Conservation (phyloP, 306 rosid species). For the Quercus rubra region DNA sequence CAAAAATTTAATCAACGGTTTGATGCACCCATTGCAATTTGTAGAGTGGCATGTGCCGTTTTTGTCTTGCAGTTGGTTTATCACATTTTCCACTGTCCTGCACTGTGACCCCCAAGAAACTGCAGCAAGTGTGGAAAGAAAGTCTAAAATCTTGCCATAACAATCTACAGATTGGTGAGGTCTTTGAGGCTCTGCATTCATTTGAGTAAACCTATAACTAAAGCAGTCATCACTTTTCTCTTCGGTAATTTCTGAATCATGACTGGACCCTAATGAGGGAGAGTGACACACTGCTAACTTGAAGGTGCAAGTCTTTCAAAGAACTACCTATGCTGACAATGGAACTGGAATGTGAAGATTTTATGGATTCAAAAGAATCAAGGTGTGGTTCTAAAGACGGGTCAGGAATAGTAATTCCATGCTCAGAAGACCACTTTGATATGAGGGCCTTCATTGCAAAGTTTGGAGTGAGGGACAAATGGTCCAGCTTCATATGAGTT, state of each 20-base stretch:
- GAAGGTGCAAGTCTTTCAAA: constrained; percentile 10
- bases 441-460: constrained; percentile 22
- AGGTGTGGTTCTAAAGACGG: constrained; percentile 5
- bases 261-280: constrained; percentile 5
- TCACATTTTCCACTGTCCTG: no score
- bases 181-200: no score
- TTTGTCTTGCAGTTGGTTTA: no score
- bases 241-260: not conserved
- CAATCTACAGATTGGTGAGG: no score
- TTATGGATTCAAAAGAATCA: not conserved
- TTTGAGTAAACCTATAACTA: no score
- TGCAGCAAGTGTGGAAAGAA: no score
- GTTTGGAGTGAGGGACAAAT: constrained; percentile 21
- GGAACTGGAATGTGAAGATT: constrained; percentile 10
- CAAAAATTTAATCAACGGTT: no score
- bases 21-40: no score
- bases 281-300: constrained; percentile 22
- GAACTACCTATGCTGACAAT: constrained; percentile 16
- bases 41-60: no score
- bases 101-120: no score
- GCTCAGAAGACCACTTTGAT: constrained; percentile 19
- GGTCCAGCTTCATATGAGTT: constrained; percentile 16
- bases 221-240: not conserved
- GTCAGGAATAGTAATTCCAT: constrained; percentile 15
- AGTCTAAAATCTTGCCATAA: no score